These are phyloP conservation scores for Aspergillus hortae DNA, from an alignment of 2,329 filamentous ascomycete genomes.

Conservation along the genomic window DNA sequence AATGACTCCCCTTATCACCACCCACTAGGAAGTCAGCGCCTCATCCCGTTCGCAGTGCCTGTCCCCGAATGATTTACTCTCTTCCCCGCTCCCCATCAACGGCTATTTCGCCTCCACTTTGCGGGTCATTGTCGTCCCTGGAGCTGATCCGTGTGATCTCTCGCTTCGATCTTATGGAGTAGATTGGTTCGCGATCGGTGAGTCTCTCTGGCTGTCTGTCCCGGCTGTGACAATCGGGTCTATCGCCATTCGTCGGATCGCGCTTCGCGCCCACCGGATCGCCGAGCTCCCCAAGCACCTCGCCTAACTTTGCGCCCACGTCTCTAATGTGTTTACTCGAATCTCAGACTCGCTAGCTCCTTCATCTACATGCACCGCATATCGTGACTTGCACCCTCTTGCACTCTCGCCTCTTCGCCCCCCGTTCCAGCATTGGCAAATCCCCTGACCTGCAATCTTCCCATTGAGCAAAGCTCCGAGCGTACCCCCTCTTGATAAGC, in stretches of 20 bases:
- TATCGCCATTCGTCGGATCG: neutral
- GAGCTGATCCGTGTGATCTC: neutral
- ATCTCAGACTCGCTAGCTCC: constrained; percentile 3
- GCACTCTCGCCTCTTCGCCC: neutral
- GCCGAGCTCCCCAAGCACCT: neutral
- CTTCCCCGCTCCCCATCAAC: constrained; percentile 2
- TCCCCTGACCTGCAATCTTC: neutral
- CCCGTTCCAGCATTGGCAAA: neutral
- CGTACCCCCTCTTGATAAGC: constrained; percentile 14
- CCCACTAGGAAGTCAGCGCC: neutral
- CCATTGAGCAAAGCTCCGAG: constrained; percentile 8
- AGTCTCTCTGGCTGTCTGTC: neutral
- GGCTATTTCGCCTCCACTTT: constrained; percentile 7
- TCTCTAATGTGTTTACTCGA: constrained; percentile 9
- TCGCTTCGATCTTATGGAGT: neutral
- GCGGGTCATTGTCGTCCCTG: constrained; percentile 6
- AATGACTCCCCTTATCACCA: neutral
- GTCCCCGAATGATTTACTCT: neutral
- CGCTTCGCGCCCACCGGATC: neutral
- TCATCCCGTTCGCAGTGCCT: neutral
- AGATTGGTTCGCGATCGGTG: neutral
- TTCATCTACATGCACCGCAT: neutral
- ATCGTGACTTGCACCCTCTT: neutral
- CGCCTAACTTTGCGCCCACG: constrained; percentile 7
- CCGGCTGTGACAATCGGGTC: neutral